Base-by-base conservation (phyloP, 208 protist species). In the Phytomonas sp. region DNA sequence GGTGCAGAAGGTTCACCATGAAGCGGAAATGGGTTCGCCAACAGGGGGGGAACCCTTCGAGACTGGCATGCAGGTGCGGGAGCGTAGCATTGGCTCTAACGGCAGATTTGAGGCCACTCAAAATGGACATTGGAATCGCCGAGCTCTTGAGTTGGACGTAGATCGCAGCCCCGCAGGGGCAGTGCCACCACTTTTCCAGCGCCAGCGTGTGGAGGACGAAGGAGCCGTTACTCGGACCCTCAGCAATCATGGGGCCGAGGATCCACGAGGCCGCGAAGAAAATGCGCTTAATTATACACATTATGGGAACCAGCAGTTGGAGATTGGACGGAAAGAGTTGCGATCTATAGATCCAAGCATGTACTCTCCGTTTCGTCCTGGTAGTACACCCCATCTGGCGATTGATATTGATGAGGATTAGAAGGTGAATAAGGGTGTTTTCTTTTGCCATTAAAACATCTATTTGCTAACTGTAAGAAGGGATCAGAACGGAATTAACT, bases 341-440 rank as follows among this genome's bases (percentile, higher is more conserved):
- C 7, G 40, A 46, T 6, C 11, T 5, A 37, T 32, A 4, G 40
- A 68, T 26, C 65, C 40, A 6, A 34, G 30, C 29, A 30, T 32
- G 9, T 84, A 81, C 62, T 73, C 73, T 4, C 67, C 29, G 32
- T 84, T 79, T 63, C 70, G 67, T 46, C 76, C 80, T 4, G 80
- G 80, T 8, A 69, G 71, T 15, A 75, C 70, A 4, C 43, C 76
- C 4, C 66, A 62, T 33, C 63, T 67, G 7, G 76, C 80, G 6
- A 73, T 84, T 26, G 72, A 75, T 4, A 64, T 84, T 7, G 80
- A 81, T 64, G 68, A 71, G 7, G 69, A 73, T 53, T 67, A 36
- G 3, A 34, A 11, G 46, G 46, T 56, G 20, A 56, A 26, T 56
- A 56, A 26, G 20, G 20, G 6, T 17, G 6, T 26, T 56, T 56